Evolutionary conservation across 2,329 filamentous ascomycete species (phyloP).

Genomic region (Phialocephala subalpina): DNA sequence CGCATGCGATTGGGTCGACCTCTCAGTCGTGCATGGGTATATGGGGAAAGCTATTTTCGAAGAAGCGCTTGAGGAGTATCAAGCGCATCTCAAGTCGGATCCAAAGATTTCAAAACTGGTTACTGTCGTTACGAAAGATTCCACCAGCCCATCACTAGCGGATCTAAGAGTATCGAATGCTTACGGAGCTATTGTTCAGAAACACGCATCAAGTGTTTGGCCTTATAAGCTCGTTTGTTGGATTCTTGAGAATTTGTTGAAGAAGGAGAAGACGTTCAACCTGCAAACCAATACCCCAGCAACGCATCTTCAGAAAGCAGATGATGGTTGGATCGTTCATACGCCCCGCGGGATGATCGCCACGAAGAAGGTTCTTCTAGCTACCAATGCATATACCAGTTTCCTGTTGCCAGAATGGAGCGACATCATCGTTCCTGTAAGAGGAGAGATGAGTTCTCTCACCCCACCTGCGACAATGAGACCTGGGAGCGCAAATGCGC

Average conservation of each 20-base stretch:
- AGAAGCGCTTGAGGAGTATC: constrained; percentile 58
- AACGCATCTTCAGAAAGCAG: constrained; percentile 52
- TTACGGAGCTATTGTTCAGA: constrained; percentile 69
- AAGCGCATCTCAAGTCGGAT: constrained; percentile 55
- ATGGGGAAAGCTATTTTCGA: constrained; percentile 63
- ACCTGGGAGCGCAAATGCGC: constrained; percentile 23
- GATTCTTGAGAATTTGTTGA: constrained; percentile 61
- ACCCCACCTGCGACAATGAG: constrained; percentile 57
- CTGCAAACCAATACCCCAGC: constrained; percentile 79
- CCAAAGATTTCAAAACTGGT: constrained; percentile 62
- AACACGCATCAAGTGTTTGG: constrained; percentile 74
- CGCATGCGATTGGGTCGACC: constrained; percentile 73
- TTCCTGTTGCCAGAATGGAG: constrained; percentile 74
- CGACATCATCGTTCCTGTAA: constrained; percentile 77
- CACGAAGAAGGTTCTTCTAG: constrained; percentile 73
- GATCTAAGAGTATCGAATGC: constrained; percentile 63
- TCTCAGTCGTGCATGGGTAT: constrained; percentile 70
- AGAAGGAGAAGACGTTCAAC: constrained; percentile 53
- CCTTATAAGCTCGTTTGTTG: constrained; percentile 85
- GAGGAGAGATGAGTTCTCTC: constrained; percentile 76
- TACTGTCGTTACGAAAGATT: constrained; percentile 45
- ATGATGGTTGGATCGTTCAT: constrained; percentile 63
- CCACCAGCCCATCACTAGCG: constrained; percentile 49
- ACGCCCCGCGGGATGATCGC: constrained; percentile 74
- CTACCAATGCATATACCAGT: constrained; percentile 87